Base-by-base conservation (phyloP, 2,329 filamentous ascomycete genomes). In the Diaporthe citrichinensis region DNA sequence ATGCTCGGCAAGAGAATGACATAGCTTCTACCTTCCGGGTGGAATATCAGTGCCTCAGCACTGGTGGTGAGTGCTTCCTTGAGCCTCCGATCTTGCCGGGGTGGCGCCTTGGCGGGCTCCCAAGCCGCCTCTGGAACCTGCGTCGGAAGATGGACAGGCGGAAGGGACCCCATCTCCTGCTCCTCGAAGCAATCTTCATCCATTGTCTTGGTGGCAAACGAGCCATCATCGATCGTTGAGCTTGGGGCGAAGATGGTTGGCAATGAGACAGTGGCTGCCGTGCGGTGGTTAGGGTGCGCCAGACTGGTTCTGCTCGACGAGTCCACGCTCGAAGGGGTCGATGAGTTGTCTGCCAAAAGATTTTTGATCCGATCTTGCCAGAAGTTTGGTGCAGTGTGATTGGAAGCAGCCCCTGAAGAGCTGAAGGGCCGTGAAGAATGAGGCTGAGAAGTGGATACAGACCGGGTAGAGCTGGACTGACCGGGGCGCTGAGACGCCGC, bases 141-240 rank as follows among this genome's bases (percentile, higher is more conserved):
- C 62, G 88, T 87, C 10, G 94, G 94, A n/a, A 95, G 85, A 73
- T 89, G 90, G 34, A 95, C 91, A 31, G 90, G 88, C 0, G 94
- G 94, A n/a, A 95, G 84, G 10, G 94, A 95, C 4, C 94, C 94
- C 86, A 94, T 94, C 82, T 95, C 93, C 80, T 94, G 93, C 80
- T 95, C 93, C 81, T 95, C 94, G 78, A 96, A 96, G 78, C 94
- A 94, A 77, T 94, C 92, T 78, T 95, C 94, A 8, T 94, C 93
- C 84, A 95, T 93, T 65, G 91, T 91, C 80, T 93, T 94, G 5
- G 91, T 92, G 23, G 87, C 87, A 28, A 89, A 81, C 41, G 87
- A 86, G 65, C 85, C 86, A 39, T 83, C 81, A 25, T 80, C 85
- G 7, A 67, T 80, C 76, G 73, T 74, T 76, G 69, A 75, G 41